Conservation (phyloP, 148 eudicot genomes). For the Cornus kousa region DNA sequence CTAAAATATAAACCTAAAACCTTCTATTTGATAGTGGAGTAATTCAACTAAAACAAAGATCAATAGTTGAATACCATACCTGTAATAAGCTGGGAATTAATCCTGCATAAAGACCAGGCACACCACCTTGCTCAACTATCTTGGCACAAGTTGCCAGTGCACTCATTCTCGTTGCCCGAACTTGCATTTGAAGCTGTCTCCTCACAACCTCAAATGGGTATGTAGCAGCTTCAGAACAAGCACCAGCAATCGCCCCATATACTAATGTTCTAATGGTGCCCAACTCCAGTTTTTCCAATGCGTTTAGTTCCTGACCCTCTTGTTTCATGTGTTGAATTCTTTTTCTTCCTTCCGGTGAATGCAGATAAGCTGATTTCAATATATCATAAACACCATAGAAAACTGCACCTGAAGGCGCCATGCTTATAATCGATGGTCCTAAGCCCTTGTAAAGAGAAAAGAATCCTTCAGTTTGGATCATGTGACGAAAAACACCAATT, state of each 20-base stretch:
- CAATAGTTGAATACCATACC: constrained; percentile 32
- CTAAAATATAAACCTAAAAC: background rate
- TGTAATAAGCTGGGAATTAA: constrained; percentile 86
- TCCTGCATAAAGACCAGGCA: constrained; percentile 96
- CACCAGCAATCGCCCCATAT: constrained; percentile 95
- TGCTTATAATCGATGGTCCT: constrained; percentile 82
- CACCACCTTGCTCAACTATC: constrained; percentile 84
- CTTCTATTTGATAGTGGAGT: background rate
- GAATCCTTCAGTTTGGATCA: constrained; percentile 90
- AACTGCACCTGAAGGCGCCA: constrained; percentile 98
- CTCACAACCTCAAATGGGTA: constrained; percentile 98
- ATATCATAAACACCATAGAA: constrained; percentile 95
- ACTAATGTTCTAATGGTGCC: constrained; percentile 76
- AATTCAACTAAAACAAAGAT: background rate
- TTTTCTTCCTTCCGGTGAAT: constrained; percentile 83
- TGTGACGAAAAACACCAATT: constrained; percentile 74
- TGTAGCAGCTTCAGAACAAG: constrained; percentile 94
- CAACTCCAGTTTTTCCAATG: constrained; percentile 85
- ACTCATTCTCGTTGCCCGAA: constrained; percentile 64
- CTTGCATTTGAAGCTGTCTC: constrained; percentile 98
- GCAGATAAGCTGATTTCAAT: constrained; percentile 79
- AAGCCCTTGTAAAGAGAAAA: constrained; percentile 93
- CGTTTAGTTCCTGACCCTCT: constrained; percentile 62
- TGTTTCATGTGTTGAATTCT: constrained; percentile 74
- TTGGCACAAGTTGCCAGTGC: constrained; percentile 82